Base-by-base conservation (phyloP, 805 yeast genomes). In the Candida chauliodis region DNA sequence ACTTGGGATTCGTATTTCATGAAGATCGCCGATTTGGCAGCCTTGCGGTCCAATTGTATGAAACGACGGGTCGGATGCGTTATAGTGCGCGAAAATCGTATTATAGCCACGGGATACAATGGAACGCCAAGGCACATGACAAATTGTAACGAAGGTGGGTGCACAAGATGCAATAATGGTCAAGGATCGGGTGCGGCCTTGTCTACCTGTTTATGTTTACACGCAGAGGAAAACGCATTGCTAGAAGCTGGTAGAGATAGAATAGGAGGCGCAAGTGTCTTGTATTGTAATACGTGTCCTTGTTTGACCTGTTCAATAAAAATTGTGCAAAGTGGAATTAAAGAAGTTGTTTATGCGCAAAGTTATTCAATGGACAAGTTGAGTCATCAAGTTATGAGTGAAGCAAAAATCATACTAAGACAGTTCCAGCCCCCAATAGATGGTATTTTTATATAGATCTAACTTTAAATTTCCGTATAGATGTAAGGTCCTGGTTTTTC, bases 11-110 rank as follows among this genome's bases (percentile, higher is more conserved):
- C 91, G 1, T 93, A 93, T 57, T 93, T 93, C 60, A 93, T 93
- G 99, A 70, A 80, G 30, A 62, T 93, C 42, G 97, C 99, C 0
- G 89, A 87, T 48, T 71, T 93, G 52, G 99, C 99, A 0, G 95
- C 99, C 0, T 67, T 81, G 33, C 69, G 99, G 47, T 82, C 95
- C 19, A 93, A 93, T 50, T 93, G 99, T 66, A 93, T 93, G 98
- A 93, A 93, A 59, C 69, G 99, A 42, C 73, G 95, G 37, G 99
- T 93, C 2, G 99, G 99, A 0, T 91, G 98, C 61, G 98, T 93
- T 7, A 76, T 93, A 13, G 96, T 88, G 2, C 73, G 88, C 37
- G 93, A 86, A 33, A 78, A 77, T 26, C 69, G 97, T 40, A 95
- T 93, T 19, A 74, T 93, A 18, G 93, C 98, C 2, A 93, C 99